Evolutionary conservation across 75 land plant genomes (phyloP).

Genomic region (Pinus taeda): DNA sequence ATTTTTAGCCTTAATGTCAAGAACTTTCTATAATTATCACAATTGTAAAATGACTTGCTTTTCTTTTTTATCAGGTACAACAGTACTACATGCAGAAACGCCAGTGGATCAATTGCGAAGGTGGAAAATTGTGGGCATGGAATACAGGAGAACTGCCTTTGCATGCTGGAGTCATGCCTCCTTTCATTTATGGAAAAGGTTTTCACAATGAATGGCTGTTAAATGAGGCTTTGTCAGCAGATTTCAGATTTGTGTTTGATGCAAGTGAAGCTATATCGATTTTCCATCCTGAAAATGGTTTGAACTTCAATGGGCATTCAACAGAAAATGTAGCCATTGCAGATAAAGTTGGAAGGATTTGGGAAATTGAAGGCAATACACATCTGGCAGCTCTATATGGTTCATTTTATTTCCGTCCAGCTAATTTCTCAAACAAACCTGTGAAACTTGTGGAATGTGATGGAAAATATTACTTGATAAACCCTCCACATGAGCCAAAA

Average conservation of each 20-base stretch:
- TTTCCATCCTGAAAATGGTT: conserved; percentile 23
- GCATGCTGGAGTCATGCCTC: conserved; percentile 81
- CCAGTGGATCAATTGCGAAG: conserved; percentile 23
- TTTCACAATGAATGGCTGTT: conserved; percentile 77
- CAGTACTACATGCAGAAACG: conserved; percentile 26
- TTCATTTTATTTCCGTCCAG: conserved; percentile 36
- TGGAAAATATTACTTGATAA: conserved; percentile 27
- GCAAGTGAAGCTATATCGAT: conserved; percentile 49
- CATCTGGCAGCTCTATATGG: conserved; percentile 71
- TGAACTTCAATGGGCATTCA: conserved; percentile 2
- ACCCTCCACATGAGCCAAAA: conserved; percentile 10
- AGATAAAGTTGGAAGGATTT: conserved; percentile 20
- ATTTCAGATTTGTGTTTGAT: conserved; percentile 71
- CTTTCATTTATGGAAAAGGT: conserved; percentile 83
- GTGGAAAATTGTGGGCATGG: conserved; percentile 79
- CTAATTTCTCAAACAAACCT: conserved; percentile 27
- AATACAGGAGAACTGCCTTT: conserved; percentile 63
- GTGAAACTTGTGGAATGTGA: conserved; percentile 47
- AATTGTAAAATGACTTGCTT: neutral
- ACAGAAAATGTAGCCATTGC: neutral
- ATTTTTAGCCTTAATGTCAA: neutral
- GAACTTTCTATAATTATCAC: neutral
- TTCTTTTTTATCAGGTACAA: conserved; percentile 44
- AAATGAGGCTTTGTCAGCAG: conserved; percentile 61
- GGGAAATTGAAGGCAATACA: conserved; percentile 61